These are phyloP conservation scores for Telfairia occidentalis DNA, from an alignment of 331 rosid genomes.

Conservation along the genomic window DNA sequence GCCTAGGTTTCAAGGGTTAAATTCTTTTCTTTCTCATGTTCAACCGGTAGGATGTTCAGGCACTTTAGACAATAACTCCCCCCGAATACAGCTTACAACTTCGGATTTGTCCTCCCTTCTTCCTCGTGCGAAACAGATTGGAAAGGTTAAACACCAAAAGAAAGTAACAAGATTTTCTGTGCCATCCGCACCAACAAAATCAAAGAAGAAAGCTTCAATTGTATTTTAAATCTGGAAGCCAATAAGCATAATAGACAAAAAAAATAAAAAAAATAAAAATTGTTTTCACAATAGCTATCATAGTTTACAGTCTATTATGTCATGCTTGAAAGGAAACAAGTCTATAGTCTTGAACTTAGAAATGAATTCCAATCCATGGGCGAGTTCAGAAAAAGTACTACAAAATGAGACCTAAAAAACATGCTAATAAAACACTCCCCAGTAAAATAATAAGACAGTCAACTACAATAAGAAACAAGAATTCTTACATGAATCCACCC, in stretches of 20 bases:
- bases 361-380: neutral
- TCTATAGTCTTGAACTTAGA: neutral
- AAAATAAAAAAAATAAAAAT: too few relatives aligned
- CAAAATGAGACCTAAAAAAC: neutral
- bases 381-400: neutral
- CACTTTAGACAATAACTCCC: too few relatives aligned
- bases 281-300: neutral
- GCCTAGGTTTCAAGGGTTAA: neutral
- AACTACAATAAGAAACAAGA: neutral
- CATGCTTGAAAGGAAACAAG: neutral
- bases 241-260: neutral
- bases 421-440: neutral
- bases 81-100: too few relatives aligned
- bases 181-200: neutral
- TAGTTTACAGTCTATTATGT: neutral
- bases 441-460: neutral
- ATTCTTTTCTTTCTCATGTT: neutral
- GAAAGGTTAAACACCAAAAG: neutral
- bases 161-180: neutral
- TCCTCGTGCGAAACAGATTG: neutral
- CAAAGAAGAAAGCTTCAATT: neutral
- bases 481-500: conserved; percentile 97
- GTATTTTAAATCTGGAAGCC: neutral
- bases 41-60: neutral
- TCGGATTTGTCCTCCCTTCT: neutral